Base-by-base conservation (phyloP, 2,329 filamentous ascomycete genomes). In the Fusarium liriodendri region DNA sequence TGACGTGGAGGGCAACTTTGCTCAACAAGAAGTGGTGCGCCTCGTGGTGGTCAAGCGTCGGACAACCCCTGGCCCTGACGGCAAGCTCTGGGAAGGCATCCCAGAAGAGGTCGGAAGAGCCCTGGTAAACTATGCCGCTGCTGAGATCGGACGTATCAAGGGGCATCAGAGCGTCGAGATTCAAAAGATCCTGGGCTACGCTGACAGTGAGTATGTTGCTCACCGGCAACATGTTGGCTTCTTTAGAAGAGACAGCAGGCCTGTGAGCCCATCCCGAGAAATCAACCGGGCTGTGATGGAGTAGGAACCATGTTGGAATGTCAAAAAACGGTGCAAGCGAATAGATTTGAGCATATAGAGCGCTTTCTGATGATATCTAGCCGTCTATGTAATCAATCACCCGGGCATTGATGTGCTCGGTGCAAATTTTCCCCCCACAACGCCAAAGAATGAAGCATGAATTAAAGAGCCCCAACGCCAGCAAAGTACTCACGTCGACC, bases 181-280 rank as follows among this genome's bases (percentile, higher is more conserved):
- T 72, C 87, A 91, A 57, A 87, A 89, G 11, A 85, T 97, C 52
- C 85, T 99, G 35, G 97, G 96, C 5, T 99, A 98, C 83, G 94
- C 95, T 22, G 95, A 98, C 81, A 97, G 93, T 79, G 95, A 98
- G 83, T 98, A 98, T 83, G 93, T 98, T 45, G 95, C 95, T 11
- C 87, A 97, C 79, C 88, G 95, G 72, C 95, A 97, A 82, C 96
- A 97, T 77, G 92, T 98, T 71, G 95, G 94, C 52, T 91, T 98
- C 76, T 92, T 93, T 72, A 83, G 81, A 37, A 82, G 81, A 57
- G 87, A 88, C 66, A 90, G 88, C 76, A 83, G 88, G 35, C 88
- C 89, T 25, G 86, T 84, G 16, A 89, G 87, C 63, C 88, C 88
- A 6, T 84, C 79, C 20, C 77, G 77, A 33, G 78, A 79, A 33